Conservation (phyloP, 148 eudicot species). For the Nyssa sinensis region DNA sequence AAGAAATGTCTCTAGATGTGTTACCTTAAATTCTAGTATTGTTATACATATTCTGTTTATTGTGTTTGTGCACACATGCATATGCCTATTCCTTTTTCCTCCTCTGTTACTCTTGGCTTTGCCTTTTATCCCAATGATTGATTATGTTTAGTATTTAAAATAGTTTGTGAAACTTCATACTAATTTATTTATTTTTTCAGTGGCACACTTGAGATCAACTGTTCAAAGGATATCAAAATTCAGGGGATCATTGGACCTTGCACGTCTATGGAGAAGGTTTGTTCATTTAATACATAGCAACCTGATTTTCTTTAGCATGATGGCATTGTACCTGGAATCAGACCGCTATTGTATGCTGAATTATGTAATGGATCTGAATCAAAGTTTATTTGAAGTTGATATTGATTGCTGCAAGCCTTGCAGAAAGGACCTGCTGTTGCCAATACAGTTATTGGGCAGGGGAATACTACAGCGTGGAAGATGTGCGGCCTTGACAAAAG, state of each 20-base stretch:
- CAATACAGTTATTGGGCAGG: constrained; percentile 82
- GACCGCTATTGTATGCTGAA: neutral
- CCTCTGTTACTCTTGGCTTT: constrained; percentile 6
- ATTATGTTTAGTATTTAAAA: neutral
- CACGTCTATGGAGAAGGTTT: constrained; percentile 90
- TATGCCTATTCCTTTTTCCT: neutral
- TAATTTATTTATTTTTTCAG: constrained; percentile 38
- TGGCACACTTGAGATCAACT: constrained; percentile 82
- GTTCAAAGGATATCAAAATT: constrained; percentile 90
- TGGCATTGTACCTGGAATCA: neutral
- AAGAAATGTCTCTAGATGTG: neutral
- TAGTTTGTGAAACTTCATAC: neutral
- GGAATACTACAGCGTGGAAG: constrained; percentile 91
- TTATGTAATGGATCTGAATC: neutral
- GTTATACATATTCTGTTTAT: neutral
- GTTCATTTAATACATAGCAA: constrained; percentile 9
- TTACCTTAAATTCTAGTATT: constrained; percentile 1
- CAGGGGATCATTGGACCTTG: constrained; percentile 97
- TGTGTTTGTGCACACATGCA: neutral
- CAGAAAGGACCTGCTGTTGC: constrained; percentile 96
- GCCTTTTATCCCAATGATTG: neutral
- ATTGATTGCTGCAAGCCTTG: constrained; percentile 18
- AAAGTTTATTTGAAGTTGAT: neutral
- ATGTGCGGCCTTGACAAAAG: constrained; percentile 80
- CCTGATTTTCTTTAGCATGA: neutral